Conservation (phyloP, 1,284 basidiomycete species). For the Blastosporella zonata region DNA sequence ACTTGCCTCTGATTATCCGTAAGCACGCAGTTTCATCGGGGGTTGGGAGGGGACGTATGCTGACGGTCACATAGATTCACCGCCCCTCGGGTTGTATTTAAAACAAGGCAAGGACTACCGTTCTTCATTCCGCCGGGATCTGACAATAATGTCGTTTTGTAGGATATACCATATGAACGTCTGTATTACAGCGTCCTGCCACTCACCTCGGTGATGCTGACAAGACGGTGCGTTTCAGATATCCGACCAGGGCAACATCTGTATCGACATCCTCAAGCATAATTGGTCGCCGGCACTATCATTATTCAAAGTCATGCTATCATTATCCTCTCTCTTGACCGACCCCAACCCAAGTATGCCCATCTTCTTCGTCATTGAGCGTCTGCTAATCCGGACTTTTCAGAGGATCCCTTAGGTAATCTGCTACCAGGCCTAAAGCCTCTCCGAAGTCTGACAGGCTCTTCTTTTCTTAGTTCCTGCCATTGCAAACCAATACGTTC, state of each 20-base stretch:
- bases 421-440: not conserved
- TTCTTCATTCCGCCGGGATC: not conserved
- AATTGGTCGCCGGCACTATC: constrained; percentile 92
- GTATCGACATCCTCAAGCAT: constrained; percentile 82
- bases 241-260: constrained; percentile 68
- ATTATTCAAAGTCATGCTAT: constrained; percentile 88
- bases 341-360: constrained; percentile 85
- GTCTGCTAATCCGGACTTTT: constrained; percentile 3
- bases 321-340: constrained; percentile 81
- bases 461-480: constrained; percentile 50
- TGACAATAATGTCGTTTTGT: not conserved
- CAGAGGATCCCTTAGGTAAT: constrained; percentile 71
- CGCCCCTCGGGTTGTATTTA: constrained; percentile 76
- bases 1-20: constrained; percentile 83
- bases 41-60: constrained; percentile 3
- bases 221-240: constrained; percentile 39
- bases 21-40: constrained; percentile 29
- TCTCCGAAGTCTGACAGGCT: not conserved
- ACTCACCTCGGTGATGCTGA: not conserved
- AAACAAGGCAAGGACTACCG: constrained; percentile 54
- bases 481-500: constrained; percentile 68
- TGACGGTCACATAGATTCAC: constrained; percentile 59
- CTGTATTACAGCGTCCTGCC: constrained; percentile 8
- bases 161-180: constrained; percentile 93
- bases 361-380: constrained; percentile 3